Evolutionary conservation across 768 basidiomycete genomes (phyloP).

Genomic region (Amyloporia xantha): DNA sequence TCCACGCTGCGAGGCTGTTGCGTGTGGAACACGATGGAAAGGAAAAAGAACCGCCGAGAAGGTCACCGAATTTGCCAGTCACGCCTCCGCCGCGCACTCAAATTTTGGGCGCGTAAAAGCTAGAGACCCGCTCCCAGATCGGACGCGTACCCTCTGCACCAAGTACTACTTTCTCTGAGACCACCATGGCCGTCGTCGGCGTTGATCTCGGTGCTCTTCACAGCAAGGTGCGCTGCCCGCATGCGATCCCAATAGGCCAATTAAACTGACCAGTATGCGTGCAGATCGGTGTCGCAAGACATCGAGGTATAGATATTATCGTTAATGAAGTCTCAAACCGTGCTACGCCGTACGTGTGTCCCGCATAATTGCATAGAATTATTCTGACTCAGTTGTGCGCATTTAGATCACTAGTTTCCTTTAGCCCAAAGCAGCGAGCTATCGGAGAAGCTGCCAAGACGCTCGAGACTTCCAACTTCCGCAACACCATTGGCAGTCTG

Average conservation of each 20-base stretch:
- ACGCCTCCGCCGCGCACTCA: slow-evolving; percentile 15
- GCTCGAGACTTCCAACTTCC: slow-evolving; percentile 96
- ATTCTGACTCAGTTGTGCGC: background rate
- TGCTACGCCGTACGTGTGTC: slow-evolving; percentile 83
- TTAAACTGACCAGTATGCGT: slow-evolving; percentile 5
- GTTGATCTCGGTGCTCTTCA: slow-evolving; percentile 89
- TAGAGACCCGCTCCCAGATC: background rate
- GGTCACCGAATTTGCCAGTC: slow-evolving; percentile 7
- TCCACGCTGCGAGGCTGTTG: background rate
- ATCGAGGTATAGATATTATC: slow-evolving; percentile 98
- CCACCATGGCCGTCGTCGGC: slow-evolving; percentile 84
- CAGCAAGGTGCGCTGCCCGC: slow-evolving; percentile 57
- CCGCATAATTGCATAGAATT: too few relatives aligned
- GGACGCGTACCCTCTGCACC: slow-evolving; percentile 4
- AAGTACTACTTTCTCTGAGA: slow-evolving; percentile 6
- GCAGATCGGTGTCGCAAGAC: slow-evolving; percentile 91
- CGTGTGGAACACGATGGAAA: slow-evolving; percentile 7
- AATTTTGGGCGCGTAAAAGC: slow-evolving; percentile 28
- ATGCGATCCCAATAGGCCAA: background rate
- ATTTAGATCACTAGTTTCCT: slow-evolving; percentile 85
- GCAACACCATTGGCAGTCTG: slow-evolving; percentile 90
- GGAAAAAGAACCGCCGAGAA: slow-evolving; percentile 13
- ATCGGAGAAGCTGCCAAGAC: slow-evolving; percentile 97
- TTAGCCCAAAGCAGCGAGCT: slow-evolving; percentile 83
- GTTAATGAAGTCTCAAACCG: slow-evolving; percentile 97